Evolutionary conservation across 2,329 filamentous ascomycete genomes (phyloP), one percentile per base, ranked within the genome.

Genomic region (Aspergillus sp.): DNA sequence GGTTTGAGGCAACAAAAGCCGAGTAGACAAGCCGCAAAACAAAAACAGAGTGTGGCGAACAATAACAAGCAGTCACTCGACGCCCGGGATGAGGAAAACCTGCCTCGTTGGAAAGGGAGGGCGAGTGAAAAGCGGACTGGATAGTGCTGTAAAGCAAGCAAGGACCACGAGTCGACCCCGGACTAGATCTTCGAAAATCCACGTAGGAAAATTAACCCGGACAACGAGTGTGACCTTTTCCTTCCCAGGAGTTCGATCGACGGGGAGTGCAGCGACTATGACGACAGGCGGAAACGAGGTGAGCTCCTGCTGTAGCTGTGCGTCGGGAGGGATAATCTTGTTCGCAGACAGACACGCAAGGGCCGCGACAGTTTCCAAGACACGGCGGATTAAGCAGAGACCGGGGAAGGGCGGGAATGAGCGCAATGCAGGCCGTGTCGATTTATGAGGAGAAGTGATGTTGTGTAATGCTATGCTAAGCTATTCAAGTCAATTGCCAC

Each of bases 401-500:
- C 41, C 51, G 52, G 47, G 52, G 47, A 44, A 62, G 55, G 56
- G 61, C 58, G 61, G 52, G 58, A 70, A 63, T 66, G 64, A 60
- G 56, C 41, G 59, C 52, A 57, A 57, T 59, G 57, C 48, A 56
- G 60, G 41, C 30, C 23, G 54, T 30, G 27, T 27, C 8, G 36
- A 36, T 52, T 27, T 58, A 32, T 53, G 8, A 38, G 58, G 61
- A 60, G 64, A 58, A 61, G 64, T 64, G 63, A 54, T 60, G 62
- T 59, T 58, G 62, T 54, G 62, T 32, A 19, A 23, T 55, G 41
- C 27, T 44, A 30, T 55, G 41, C 27, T 44, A 30, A 19, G 50
- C 19, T 21, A 23, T 15, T 27, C 19, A 6, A 21, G 27, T 44
- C 27, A 63, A 67, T 71, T 71, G 70, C 69, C 69, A 73, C 71